Conservation (phyloP, 257 asterid genomes). For the Plantago ovata region DNA sequence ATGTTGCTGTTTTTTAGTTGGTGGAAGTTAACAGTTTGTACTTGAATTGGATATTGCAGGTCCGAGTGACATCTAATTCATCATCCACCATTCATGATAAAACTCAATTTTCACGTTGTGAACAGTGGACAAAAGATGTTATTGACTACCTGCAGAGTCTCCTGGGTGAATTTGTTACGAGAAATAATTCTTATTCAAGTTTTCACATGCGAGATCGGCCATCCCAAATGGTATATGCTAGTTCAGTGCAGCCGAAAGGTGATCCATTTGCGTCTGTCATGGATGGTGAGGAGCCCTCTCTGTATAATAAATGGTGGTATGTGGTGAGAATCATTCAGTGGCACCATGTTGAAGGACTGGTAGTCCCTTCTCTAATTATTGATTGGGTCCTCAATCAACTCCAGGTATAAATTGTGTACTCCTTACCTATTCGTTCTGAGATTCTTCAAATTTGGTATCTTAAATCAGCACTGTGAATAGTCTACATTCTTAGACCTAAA, state of each 20-base stretch:
- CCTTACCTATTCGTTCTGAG: slow-evolving; percentile 10
- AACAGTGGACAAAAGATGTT: slow-evolving; percentile 97
- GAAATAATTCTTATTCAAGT: slow-evolving; percentile 60
- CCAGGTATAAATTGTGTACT: slow-evolving; percentile 51
- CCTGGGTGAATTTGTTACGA: slow-evolving; percentile 76
- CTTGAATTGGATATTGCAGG: slow-evolving; percentile 52
- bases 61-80: slow-evolving; percentile 62
- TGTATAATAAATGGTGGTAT: slow-evolving; percentile 97
- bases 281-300: slow-evolving; percentile 78
- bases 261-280: slow-evolving; percentile 41
- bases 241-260: slow-evolving; percentile 54
- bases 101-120: slow-evolving; percentile 76
- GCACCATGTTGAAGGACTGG: slow-evolving; percentile 95
- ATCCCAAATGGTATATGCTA: slow-evolving; percentile 59
- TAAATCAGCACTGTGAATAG: slow-evolving; percentile 17
- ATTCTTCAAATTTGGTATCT: slow-evolving; percentile 3
- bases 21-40: slow-evolving; percentile 24
- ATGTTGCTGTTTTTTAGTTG: slow-evolving; percentile 1
- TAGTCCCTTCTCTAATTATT: slow-evolving; percentile 80
- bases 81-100: slow-evolving; percentile 76
- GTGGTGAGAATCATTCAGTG: slow-evolving; percentile 88
- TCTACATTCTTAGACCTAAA: slow-evolving; percentile 24
- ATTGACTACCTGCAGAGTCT: slow-evolving; percentile 86
- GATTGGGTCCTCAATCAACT: slow-evolving; percentile 98
- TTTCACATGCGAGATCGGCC: slow-evolving; percentile 61